A percentile compares a stretch with the other conserved stretches of the same genome.
Evolutionary conservation across 163 green algal species (phyloP).

Genomic region (Scenedesmus sp.): DNA sequence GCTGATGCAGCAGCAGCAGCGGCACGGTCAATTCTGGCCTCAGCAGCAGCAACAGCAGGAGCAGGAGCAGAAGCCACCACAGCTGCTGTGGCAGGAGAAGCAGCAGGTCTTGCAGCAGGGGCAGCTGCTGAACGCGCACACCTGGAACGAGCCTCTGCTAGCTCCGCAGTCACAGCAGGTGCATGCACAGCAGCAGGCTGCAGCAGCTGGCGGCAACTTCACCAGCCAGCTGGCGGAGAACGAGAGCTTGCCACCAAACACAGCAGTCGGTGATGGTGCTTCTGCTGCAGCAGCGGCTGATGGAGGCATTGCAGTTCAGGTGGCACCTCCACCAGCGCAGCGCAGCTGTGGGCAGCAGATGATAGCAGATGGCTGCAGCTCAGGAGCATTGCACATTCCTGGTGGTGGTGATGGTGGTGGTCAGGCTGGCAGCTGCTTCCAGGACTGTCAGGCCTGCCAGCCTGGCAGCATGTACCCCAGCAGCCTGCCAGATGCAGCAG

Average conservation of each 20-base stretch:
- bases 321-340: not conserved
- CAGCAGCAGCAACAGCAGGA: not conserved
- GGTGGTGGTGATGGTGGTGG: not conserved
- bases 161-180: not conserved
- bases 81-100: not conserved
- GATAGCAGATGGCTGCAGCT: not conserved
- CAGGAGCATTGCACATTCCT: not conserved
- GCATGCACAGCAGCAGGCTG: not conserved
- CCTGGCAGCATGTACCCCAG: not conserved
- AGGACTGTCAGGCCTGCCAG: not conserved
- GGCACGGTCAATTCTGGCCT: not conserved
- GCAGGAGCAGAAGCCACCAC: not conserved
- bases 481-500: not conserved
- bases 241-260: not conserved
- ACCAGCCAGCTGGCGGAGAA: not conserved
- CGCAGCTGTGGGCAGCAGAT: not conserved
- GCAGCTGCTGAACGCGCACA: not conserved
- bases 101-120: not conserved
- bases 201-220: not conserved
- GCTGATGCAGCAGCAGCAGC: not conserved
- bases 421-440: not conserved
- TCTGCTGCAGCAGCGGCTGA: not conserved
- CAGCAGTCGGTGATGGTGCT: not conserved
- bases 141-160: not conserved
- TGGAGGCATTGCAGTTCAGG: not conserved